Evolutionary conservation across 2,329 filamentous ascomycete species (phyloP), one percentile per base, ranked within the genome.

Genomic region (Microthyrium microscopicum): DNA sequence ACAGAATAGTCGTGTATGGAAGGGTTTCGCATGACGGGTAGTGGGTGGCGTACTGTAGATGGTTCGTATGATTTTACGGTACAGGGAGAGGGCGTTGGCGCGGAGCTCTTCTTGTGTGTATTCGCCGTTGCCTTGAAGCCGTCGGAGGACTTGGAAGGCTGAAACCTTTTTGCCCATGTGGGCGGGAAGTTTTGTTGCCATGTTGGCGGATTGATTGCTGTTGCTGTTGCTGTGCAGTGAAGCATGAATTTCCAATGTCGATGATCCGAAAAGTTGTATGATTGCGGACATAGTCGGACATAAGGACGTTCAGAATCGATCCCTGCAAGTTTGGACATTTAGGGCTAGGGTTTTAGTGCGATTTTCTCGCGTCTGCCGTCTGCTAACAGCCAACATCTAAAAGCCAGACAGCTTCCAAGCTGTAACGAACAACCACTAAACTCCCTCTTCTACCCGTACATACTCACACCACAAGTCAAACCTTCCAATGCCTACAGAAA

Each of bases 61-160:
- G n/a, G 56, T 54, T 29, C 61, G 52, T 4, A 63, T 42, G 21
- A 65, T 62, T 4, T 61, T 53, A 26, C 57, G 54, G 58, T 61
- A 67, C 26, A 66, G 41, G 5, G 54, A 47, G 7, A 67, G 42
- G 6, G 54, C 60, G 29, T 58, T 55, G 22, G 11, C 24, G 15
- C 13, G 22, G 22, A 18, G 31, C 21, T 19, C 17, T n/a, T 15
- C 21, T 26, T 25, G 31, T 22, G 24, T 33, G 27, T 26, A 25
- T 26, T 16, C 31, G 20, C 16, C 21, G 22, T 22, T 19, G 9
- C 9, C 9, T 13, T 13, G 9, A 9, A 25, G 9, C 22, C 22
- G 13, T 13, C 22, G 13, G 13, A 25, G 9, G 22, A 9, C 9
- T 25, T 9, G 13, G 22, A 25, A 9, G 9, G 13, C 9, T 13